phyloP scores from a whole-genome alignment of 495 filamentous ascomycete species.

The Talaromyces wortmannii region DNA sequence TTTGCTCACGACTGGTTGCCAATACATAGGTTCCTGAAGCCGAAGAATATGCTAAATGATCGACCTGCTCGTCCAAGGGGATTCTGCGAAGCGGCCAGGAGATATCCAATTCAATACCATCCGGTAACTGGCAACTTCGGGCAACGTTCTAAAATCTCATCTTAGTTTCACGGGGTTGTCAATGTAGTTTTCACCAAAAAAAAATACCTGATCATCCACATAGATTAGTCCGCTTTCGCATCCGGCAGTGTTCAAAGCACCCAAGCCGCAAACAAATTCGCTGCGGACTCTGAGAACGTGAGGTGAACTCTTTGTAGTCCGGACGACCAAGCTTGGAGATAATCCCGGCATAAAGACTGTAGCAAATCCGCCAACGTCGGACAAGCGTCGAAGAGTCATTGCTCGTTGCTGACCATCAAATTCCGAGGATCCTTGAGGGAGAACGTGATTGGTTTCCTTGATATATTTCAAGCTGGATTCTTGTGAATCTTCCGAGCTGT shows the following conservation, averaged over 20 bases:
- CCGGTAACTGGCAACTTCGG: conserved; percentile 60
- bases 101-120: conserved; percentile 57
- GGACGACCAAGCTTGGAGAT: conserved; percentile 73
- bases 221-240: conserved; percentile 79
- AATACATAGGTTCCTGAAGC: conserved; percentile 69
- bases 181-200: background rate
- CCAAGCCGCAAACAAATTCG: conserved; percentile 56
- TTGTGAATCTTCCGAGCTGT: conserved; percentile 15
- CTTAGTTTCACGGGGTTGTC: conserved; percentile 7
- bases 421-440: conserved; percentile 40
- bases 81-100: conserved; percentile 65
- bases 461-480: conserved; percentile 58
- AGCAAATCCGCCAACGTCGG: conserved; percentile 66
- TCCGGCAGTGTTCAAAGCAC: conserved; percentile 62
- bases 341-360: conserved; percentile 74
- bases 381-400: conserved; percentile 51
- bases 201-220: conserved; percentile 47
- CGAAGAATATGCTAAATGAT: conserved; percentile 67
- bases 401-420: conserved; percentile 29
- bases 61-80: conserved; percentile 62
- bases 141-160: conserved; percentile 44
- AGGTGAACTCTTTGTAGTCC: conserved; percentile 66
- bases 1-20: conserved; percentile 55
- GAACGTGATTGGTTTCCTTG: conserved; percentile 62
- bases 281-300: conserved; percentile 66